Conservation (phyloP, 495 filamentous ascomycete genomes). For the Talaromyces trachyspermus region DNA sequence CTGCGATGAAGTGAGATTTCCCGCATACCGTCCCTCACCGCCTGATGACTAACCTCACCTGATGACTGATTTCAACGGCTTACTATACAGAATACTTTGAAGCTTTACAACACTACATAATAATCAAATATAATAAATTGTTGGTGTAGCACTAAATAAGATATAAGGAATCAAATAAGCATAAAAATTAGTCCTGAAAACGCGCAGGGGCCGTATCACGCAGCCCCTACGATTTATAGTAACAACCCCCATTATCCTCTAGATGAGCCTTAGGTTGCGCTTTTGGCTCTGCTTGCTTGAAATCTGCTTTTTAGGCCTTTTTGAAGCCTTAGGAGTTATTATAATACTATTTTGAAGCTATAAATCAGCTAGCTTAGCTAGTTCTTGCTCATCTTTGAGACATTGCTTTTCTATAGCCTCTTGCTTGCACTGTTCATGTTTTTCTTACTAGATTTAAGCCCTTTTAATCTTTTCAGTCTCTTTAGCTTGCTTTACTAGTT, state of each 20-base stretch:
- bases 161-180: no score
- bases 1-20: no score
- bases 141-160: neutral
- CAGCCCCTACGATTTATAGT: neutral
- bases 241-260: neutral
- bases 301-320: neutral
- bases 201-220: neutral
- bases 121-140: neutral
- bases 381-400: constrained; percentile 2
- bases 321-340: constrained; percentile 3
- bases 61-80: neutral
- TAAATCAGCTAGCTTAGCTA: constrained; percentile 4
- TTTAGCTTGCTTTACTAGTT: constrained; percentile 11
- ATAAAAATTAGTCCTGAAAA: neutral
- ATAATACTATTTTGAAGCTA: neutral
- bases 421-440: neutral
- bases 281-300: constrained; percentile 1
- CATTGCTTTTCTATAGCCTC: neutral
- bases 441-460: constrained; percentile 1
- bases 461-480: constrained; percentile 20
- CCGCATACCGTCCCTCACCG: no score
- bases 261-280: neutral
- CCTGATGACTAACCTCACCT: no score
- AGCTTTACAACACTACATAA: no score
- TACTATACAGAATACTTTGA: neutral